A percentile compares a stretch with the other conserved stretches of the same genome.
Conservation (phyloP, 108 stramenopile genomes). For the Epithemia pelagica region DNA sequence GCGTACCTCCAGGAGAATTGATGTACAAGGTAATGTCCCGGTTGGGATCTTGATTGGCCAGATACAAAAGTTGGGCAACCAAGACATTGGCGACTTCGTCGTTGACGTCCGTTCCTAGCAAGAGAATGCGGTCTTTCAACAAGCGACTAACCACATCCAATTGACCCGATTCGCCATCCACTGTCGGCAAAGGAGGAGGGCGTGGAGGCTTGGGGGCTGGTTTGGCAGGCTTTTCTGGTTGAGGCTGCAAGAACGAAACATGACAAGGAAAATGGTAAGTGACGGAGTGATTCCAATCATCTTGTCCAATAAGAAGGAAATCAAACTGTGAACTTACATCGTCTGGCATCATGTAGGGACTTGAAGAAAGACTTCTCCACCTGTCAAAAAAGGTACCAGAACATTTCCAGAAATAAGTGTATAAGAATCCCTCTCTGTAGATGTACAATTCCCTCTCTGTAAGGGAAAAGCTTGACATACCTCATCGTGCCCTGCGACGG, state of each 20-base stretch:
- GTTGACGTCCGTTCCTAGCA: constrained; percentile 85
- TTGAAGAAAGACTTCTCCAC: not conserved
- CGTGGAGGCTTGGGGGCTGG: constrained; percentile 34
- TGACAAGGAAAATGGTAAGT: not conserved
- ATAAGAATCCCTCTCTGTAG: no score
- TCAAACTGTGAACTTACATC: no score
- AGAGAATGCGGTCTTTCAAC: constrained; percentile 89
- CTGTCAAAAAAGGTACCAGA: not conserved
- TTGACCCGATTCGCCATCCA: constrained; percentile 74
- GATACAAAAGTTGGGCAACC: constrained; percentile 88
- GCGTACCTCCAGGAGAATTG: constrained; percentile 84
- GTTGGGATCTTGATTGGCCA: constrained; percentile 91
- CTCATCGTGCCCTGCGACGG: no score
- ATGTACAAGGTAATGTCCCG: constrained; percentile 95
- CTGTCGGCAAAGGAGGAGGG: constrained; percentile 40
- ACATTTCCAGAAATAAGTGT: constrained; percentile 2
- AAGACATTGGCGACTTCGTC: constrained; percentile 94
- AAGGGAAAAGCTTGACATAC: no score
- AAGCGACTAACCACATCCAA: constrained; percentile 92
- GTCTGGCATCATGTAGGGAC: constrained; percentile 40
- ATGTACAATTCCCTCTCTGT: no score
- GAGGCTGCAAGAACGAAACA: no score
- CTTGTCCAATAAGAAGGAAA: constrained; percentile 1
- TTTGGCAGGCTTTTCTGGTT: constrained; percentile 16
- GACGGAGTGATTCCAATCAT: not conserved